Conservation (phyloP, 2,329 filamentous ascomycete genomes). For the Botryotinia globosa region DNA sequence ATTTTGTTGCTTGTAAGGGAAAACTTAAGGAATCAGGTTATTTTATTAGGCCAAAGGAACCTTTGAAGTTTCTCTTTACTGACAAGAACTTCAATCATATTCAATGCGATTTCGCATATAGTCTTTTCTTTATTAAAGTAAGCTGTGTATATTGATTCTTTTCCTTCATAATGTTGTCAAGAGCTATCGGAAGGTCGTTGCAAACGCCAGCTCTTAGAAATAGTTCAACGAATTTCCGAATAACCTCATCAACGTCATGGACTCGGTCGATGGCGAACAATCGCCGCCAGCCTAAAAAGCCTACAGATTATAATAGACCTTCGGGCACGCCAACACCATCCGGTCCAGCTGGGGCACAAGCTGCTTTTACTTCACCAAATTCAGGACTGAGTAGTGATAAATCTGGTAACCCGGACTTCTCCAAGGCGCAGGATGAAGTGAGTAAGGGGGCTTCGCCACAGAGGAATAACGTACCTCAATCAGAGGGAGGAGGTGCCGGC, state of each 20-base stretch:
- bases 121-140: conserved; percentile 37
- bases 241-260: conserved; percentile 43
- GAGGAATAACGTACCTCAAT: conserved; percentile 24
- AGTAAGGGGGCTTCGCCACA: conserved; percentile 25
- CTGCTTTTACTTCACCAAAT: conserved; percentile 26
- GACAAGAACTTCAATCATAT: neutral
- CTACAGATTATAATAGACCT: conserved; percentile 28
- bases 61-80: neutral
- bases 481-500: conserved; percentile 23
- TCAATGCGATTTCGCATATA: conserved; percentile 16
- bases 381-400: conserved; percentile 25
- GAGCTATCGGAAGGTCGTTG: conserved; percentile 33
- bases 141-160: conserved; percentile 20
- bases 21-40: neutral
- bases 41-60: neutral
- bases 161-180: conserved; percentile 37
- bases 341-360: conserved; percentile 21
- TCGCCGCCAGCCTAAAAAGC: conserved; percentile 34
- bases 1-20: neutral
- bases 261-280: conserved; percentile 46
- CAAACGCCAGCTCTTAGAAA: conserved; percentile 32
- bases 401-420: conserved; percentile 27
- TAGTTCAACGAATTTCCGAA: conserved; percentile 35
- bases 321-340: conserved; percentile 24
- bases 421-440: conserved; percentile 26